These are phyloP conservation scores for Solanum hybrid DNA, from an alignment of 305 asterid species.

Conservation along the genomic window DNA sequence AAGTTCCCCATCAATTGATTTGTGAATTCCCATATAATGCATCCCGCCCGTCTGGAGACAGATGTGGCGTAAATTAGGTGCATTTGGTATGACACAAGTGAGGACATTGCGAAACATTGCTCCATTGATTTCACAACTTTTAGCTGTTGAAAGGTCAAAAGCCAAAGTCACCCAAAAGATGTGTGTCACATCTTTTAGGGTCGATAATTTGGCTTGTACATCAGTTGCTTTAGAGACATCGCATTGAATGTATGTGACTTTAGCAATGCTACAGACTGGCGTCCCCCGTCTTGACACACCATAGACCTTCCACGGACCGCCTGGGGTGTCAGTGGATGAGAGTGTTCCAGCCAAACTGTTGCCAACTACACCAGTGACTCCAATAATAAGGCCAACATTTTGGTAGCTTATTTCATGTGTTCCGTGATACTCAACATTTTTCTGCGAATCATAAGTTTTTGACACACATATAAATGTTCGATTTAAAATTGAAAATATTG, in stretches of 20 bases:
- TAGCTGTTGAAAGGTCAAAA: conserved; percentile 2
- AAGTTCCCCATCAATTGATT: conserved; percentile 35
- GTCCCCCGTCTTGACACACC: conserved; percentile 47
- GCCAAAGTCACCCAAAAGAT: conserved; percentile 57
- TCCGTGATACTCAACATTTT: conserved; percentile 13
- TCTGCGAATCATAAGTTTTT: conserved; percentile 7
- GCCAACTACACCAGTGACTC: conserved; percentile 56
- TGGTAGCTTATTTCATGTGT: conserved; percentile 5
- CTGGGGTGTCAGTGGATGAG: conserved; percentile 34
- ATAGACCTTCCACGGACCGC: conserved; percentile 67
- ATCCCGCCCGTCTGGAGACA: conserved; percentile 54
- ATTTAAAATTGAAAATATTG: not conserved
- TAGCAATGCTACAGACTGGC: conserved; percentile 27
- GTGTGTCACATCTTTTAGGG: conserved; percentile 46
- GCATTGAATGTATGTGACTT: conserved; percentile 45
- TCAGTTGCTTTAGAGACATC: conserved; percentile 37
- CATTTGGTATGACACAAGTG: conserved; percentile 31
- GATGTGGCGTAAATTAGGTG: conserved; percentile 40
- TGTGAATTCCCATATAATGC: conserved; percentile 44
- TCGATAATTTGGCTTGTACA: conserved; percentile 34
- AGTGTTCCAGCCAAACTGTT: conserved; percentile 46
- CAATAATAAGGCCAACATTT: conserved; percentile 44
- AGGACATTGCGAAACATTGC: conserved; percentile 51
- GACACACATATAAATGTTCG: not conserved
- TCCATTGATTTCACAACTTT: conserved; percentile 26